A percentile compares a stretch with the other conserved stretches of the same genome.
Conservation (phyloP, 768 basidiomycete genomes). For the Mrakia hoshinonis region DNA sequence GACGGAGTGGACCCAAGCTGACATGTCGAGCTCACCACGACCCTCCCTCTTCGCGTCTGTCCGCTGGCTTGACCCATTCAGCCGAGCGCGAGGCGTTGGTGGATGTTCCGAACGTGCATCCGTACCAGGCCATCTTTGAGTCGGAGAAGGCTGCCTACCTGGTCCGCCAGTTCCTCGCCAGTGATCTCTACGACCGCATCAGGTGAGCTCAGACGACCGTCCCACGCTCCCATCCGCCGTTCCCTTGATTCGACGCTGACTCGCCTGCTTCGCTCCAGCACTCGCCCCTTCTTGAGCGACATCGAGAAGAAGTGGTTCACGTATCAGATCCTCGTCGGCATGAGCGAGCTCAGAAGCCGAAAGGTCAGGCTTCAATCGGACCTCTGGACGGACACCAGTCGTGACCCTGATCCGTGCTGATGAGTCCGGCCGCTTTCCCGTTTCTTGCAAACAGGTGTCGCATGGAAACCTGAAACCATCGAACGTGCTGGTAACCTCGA, state of each 20-base stretch:
- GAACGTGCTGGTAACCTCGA: conserved; percentile 91
- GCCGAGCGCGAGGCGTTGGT: conserved; percentile 75
- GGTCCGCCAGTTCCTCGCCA: conserved; percentile 87
- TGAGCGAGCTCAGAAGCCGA: conserved; percentile 70
- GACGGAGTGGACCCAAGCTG: background rate
- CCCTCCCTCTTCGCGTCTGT: background rate
- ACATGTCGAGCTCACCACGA: conserved; percentile 1
- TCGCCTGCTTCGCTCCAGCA: conserved; percentile 48
- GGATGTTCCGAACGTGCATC: conserved; percentile 81
- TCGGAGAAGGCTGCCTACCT: conserved; percentile 94
- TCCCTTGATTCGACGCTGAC: no score
- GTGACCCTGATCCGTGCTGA: background rate
- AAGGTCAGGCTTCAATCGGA: conserved; percentile 41
- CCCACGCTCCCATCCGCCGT: background rate
- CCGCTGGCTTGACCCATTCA: conserved; percentile 38
- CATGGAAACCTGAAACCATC: conserved; percentile 98
- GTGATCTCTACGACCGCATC: conserved; percentile 91
- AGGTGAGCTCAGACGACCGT: conserved; percentile 51
- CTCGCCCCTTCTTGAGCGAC: conserved; percentile 80
- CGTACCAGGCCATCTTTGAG: conserved; percentile 80
- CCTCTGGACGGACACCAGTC: no score
- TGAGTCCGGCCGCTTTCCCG: no score
- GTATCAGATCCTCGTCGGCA: conserved; percentile 77
- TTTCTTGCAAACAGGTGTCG: conserved; percentile 49
- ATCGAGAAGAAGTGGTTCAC: conserved; percentile 98